Base-by-base conservation (phyloP, 306 rosid genomes). In the Cotoneaster glaucophyllus region DNA sequence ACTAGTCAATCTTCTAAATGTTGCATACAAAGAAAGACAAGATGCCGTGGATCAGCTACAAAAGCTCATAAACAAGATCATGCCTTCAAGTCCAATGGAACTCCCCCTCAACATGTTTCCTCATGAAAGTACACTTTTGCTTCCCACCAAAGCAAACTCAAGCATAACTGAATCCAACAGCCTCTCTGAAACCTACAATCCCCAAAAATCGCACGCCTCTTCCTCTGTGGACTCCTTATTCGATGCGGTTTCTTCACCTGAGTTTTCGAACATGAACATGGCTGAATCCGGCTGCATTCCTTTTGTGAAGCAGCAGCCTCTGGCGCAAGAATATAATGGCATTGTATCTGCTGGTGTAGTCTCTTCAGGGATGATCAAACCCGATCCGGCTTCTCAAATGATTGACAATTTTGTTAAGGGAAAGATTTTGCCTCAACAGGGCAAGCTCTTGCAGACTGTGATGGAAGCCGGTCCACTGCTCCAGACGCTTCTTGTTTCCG, bases 401-500 rank as follows among this genome's bases (percentile, higher is more conserved):
- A 77, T 94, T 28, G 92, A 88, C 15, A 69, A 22, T 29, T 73
- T 85, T 29, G 85, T 74, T 0, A 85, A 37, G 11, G 89, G 86
- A 26, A 88, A 79, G 73, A 19, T 66, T 2, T 76, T 94, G 74
- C 98, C 97, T 31, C 87, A 77, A 57, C 79, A 87, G 54, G 98
- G 97, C 21, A 85, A 82, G n/a, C 85, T 94, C 22, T 45, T 88
- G 68, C 76, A 87, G 24, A 83, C 96, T 62, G 95, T 94, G 52
- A 74, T 64, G 50, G 84, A 84, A 6, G 89, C 96, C 3, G 97
- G 98, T 45, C 91, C 98, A 0, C 58, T 87, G 48, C 96, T 93
- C 50, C 82, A 87, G 68, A 84, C 84, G 1, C 87, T 91, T n/a
- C 77, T 86, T 0, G 69, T 87, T 4, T 88, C 93, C 0, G 96